Base-by-base conservation (phyloP, 2,329 filamentous ascomycete species). In the Fusarium bulbicola region DNA sequence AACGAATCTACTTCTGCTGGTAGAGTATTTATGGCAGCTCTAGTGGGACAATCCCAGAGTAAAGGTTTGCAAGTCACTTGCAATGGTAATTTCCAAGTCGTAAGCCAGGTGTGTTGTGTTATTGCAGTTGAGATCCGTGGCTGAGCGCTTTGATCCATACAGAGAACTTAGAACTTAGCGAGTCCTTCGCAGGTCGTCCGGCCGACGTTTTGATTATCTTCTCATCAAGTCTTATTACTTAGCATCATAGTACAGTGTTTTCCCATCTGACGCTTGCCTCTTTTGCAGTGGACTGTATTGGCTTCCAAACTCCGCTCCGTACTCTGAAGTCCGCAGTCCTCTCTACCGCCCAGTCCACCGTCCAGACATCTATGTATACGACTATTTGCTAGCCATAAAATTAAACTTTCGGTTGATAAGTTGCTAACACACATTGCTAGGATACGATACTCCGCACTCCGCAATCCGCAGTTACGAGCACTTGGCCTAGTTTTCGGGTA, bases 161-260 rank as follows among this genome's bases (percentile, higher is more conserved):
- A 24, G n/a, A 43, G 15, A 24, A 45, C n/a, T 45, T 28, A 20
- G 9, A 28, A 20, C 43, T 28, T 20, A 14, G 8, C 13, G 13
- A 28, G 45, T 28, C 20, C 30, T 3, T 8, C 1, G 2, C 2
- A 10, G 3, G n/a, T 10, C 13, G n/a, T 18, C 12, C 32, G 28
- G 10, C 65, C 40, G 6, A 45, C 15, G 10, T 34, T 28, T 2
- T 58, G 39, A 18, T 26, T 30, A 13, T 40, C 26, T 3, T 28
- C 10, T 57, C n/a, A 5, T 53, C 21, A 9, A 58, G 13, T 3
- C 39, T 24, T 21, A 47, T 15, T 12, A 7, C 2, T 5, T 21
- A 11, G 20, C 30, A 47, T 21, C 14, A 28, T 16, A 47, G 6
- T 30, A 5, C 26, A 28, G 14, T 21, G 9, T 16, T 28, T 28